phyloP scores from a whole-genome alignment of 345 rosid genomes.

The Euphorbia peplus region DNA sequence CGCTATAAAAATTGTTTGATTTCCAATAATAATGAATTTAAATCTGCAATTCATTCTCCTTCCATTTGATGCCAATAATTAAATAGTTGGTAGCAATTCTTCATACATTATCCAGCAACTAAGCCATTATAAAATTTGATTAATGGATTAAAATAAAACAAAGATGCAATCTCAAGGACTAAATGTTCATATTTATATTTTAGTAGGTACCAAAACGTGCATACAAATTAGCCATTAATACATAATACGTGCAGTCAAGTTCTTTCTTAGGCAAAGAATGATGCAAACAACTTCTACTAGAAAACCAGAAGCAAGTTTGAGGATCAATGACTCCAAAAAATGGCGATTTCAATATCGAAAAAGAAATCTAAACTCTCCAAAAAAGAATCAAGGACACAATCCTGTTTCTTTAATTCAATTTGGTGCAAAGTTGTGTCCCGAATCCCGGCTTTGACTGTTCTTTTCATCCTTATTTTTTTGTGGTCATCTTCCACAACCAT shows the following conservation, averaged over 20 bases:
- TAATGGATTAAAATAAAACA: background rate
- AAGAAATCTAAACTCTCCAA: slow-evolving; percentile 43
- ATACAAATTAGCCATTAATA: slow-evolving; percentile 18
- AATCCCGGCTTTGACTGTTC: slow-evolving; percentile 43
- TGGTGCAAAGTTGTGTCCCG: slow-evolving; percentile 40
- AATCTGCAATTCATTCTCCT: background rate
- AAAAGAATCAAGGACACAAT: slow-evolving; percentile 25
- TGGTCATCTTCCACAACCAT: slow-evolving; percentile 79
- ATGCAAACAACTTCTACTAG: slow-evolving; percentile 23
- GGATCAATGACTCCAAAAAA: slow-evolving; percentile 22
- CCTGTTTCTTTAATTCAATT: slow-evolving; percentile 21
- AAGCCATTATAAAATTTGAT: background rate
- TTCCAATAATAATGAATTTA: background rate
- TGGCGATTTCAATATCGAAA: slow-evolving; percentile 52
- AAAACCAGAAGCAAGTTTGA: slow-evolving; percentile 26
- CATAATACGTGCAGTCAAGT: slow-evolving; percentile 52
- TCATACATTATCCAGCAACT: background rate
- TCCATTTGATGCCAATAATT: background rate
- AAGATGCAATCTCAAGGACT: background rate
- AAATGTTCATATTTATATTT: background rate
- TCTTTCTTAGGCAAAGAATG: background rate
- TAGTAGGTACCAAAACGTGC: slow-evolving; percentile 34
- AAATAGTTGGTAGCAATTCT: background rate
- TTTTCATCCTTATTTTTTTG: slow-evolving; percentile 44
- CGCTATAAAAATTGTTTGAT: background rate